phyloP scores from a whole-genome alignment of 83 land plant species.

The Isoetes engelmannii region DNA sequence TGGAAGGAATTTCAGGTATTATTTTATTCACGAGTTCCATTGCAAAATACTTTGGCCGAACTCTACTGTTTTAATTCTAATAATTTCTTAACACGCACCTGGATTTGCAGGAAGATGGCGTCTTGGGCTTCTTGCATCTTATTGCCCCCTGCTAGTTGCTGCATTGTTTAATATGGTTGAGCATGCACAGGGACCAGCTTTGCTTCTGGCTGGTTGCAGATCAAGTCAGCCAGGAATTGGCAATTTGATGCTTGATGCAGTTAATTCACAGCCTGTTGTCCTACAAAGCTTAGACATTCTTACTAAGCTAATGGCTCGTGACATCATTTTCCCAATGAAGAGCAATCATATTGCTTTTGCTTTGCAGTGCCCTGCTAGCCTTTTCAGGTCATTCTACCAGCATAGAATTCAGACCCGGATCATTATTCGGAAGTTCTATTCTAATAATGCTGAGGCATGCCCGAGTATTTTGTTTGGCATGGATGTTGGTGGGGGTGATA shows the following conservation, averaged over 20 bases:
- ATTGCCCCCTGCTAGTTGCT: slow-evolving; percentile 19
- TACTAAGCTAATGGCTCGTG: slow-evolving; percentile 20
- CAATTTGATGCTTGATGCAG: slow-evolving; percentile 1
- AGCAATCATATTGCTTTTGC: slow-evolving; percentile 30
- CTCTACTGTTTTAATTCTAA: no score
- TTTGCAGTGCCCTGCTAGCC: slow-evolving; percentile 23
- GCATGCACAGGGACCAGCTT: slow-evolving; percentile 26
- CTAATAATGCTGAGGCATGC: not conserved
- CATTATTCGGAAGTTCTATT: not conserved
- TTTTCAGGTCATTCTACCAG: slow-evolving; percentile 26
- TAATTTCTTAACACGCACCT: not conserved
- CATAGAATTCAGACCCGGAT: not conserved
- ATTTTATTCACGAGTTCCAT: no score
- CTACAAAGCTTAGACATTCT: slow-evolving; percentile 26
- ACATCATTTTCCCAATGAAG: slow-evolving; percentile 34
- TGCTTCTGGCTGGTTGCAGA: slow-evolving; percentile 12
- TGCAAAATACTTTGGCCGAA: no score
- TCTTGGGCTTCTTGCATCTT: slow-evolving; percentile 24
- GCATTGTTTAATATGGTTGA: slow-evolving; percentile 21
- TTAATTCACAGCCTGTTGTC: slow-evolving; percentile 19
- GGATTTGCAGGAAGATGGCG: slow-evolving; percentile 24
- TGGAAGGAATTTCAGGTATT: slow-evolving; percentile 42
- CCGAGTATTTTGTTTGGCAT: not conserved
- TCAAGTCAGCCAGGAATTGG: not conserved
- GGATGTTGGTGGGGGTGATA: not conserved